Base-by-base conservation (phyloP, 1,284 basidiomycete species). In the Cryptococcus sp. region DNA sequence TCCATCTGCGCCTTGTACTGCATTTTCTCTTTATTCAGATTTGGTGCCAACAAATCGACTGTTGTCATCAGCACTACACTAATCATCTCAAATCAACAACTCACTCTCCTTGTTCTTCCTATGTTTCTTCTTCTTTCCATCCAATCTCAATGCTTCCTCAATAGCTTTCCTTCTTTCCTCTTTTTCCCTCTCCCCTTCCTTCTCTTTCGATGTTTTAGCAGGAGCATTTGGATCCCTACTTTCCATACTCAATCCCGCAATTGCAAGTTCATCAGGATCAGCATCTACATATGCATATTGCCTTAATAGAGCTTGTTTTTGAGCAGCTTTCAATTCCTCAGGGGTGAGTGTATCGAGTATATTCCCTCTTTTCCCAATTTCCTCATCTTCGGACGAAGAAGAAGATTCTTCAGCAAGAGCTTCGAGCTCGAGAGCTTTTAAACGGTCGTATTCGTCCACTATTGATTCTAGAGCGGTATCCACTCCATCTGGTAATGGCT, bases 271-370 rank as follows among this genome's bases (percentile, higher is more conserved):
- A 1, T 62, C 67, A 10, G 56, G 55, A 3, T 59, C 61, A 18
- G 67, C 67, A 43, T 73, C 71, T 41, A 76, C 63, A 44, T 75
- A 76, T 13, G 67, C 74, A 55, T 75, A 76, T 57, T 73, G 71
- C 24, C 70, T 56, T 13, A 75, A 41, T 11, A 75, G 53, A 2
- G 71, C 70, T 25, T 53, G 52, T 42, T 61, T 53, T 50, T 67
- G 63, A 23, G 70, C 72, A 2, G 66, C 67, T 1, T 59, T 63
- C 10, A 70, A 55, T 56, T 75, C 73, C 53, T 70, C 70, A 3
- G 66, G 65, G 1, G 72, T 65, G n/a, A 71, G 49, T 0, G 58
- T 57, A n/a, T 61, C 60, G 13, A 73, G 59, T 39, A 73, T 55
- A 22, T 62, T 55, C 25, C 50, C 42, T 13, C 50, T 50, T 53